A percentile compares a stretch with the other conserved stretches of the same genome.
phyloP scores from a whole-genome alignment of 306 rosid species.

The Cicer yamashitae region DNA sequence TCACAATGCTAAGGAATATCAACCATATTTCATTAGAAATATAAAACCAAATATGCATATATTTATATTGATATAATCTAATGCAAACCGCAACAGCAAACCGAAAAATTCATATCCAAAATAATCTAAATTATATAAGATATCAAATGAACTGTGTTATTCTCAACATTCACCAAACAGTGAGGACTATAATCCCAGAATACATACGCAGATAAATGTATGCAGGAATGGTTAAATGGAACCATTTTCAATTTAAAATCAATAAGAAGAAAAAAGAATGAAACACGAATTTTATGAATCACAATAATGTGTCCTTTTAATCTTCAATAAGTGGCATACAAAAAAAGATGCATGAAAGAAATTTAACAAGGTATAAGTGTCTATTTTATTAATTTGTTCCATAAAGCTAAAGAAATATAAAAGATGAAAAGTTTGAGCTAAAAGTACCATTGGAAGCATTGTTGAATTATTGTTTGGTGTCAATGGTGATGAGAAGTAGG shows the following conservation, averaged over 20 bases:
- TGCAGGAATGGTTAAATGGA: conserved; percentile 35
- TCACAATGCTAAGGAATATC: background rate
- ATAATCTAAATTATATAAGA: background rate
- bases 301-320: conserved; percentile 36
- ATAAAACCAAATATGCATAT: background rate
- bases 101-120: background rate
- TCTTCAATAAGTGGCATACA: conserved; percentile 32
- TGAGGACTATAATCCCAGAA: conserved; percentile 20
- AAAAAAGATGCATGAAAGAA: conserved; percentile 20
- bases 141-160: conserved; percentile 7
- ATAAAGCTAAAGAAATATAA: background rate
- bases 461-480: conserved; percentile 14
- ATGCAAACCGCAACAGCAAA: background rate
- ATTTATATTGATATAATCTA: background rate
- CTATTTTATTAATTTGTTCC: conserved; percentile 1
- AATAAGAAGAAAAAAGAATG: background rate
- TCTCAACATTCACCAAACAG: conserved; percentile 5
- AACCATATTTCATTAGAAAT: background rate
- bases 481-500: conserved; percentile 65
- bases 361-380: background rate
- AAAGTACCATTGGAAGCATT: background rate
- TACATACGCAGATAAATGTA: background rate
- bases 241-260: conserved; percentile 6
- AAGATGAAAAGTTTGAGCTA: conserved; percentile 4
- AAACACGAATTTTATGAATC: conserved; percentile 39